phyloP scores from a whole-genome alignment of 805 yeast genomes.

The Maudiozyma bulderi region DNA sequence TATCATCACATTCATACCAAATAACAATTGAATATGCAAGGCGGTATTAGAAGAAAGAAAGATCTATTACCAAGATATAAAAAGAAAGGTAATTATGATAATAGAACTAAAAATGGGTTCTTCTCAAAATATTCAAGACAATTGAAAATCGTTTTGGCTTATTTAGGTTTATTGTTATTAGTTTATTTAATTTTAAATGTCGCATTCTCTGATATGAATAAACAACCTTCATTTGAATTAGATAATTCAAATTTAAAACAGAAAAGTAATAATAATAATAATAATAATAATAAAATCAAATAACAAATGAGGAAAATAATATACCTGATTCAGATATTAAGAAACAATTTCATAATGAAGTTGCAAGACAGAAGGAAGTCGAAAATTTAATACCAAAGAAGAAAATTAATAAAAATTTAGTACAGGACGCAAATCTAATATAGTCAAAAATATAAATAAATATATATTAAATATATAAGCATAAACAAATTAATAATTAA shows the following conservation, averaged over 20 bases:
- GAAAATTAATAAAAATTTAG: slow-evolving; percentile 12
- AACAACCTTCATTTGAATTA: slow-evolving; percentile 20
- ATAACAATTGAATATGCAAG: slow-evolving; percentile 18
- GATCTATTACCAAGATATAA: slow-evolving; percentile 35
- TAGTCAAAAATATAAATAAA: background rate
- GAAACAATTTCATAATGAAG: slow-evolving; percentile 21
- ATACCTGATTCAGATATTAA: too few relatives aligned
- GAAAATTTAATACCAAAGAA: slow-evolving; percentile 9
- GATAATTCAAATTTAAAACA: slow-evolving; percentile 8
- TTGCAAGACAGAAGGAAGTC: slow-evolving; percentile 24
- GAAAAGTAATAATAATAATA: slow-evolving; percentile 1
- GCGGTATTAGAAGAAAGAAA: slow-evolving; percentile 27
- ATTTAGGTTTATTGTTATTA: slow-evolving; percentile 27
- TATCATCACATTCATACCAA: too few relatives aligned
- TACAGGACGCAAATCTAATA: background rate
- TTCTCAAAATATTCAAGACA: slow-evolving; percentile 37
- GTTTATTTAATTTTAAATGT: slow-evolving; percentile 27
- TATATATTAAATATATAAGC: background rate
- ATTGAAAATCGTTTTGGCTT: slow-evolving; percentile 33
- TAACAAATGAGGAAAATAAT: too few relatives aligned
- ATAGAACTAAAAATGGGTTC: slow-evolving; percentile 13
- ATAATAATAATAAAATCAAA: background rate
- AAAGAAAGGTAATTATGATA: slow-evolving; percentile 4
- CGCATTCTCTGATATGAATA: slow-evolving; percentile 11
- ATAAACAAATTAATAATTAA: background rate